Conservation (phyloP, 2,329 filamentous ascomycete species). For the Beauveria scarabaeidicola region DNA sequence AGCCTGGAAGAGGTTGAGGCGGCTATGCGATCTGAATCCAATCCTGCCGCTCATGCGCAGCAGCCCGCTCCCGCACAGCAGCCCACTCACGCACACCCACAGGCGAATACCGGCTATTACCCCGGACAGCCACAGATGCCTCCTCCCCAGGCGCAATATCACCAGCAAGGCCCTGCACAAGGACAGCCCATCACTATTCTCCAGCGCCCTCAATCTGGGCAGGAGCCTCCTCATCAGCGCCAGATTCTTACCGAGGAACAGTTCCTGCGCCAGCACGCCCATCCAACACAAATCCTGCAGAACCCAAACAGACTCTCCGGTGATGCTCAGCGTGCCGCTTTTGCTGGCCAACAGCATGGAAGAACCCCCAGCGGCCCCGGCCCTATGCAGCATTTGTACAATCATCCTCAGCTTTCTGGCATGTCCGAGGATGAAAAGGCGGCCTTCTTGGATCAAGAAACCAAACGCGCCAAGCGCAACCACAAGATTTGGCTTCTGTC, state of each 20-base stretch:
- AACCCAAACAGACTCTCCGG: conserved; percentile 60
- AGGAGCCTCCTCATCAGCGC: conserved; percentile 27
- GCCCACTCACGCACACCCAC: neutral
- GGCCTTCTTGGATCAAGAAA: conserved; percentile 80
- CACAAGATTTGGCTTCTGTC: conserved; percentile 94
- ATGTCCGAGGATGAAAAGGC: conserved; percentile 78
- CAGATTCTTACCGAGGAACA: conserved; percentile 17
- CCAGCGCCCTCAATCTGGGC: conserved; percentile 42
- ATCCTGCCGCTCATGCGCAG: conserved; percentile 29
- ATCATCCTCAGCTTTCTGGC: conserved; percentile 46
- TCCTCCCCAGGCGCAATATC: conserved; percentile 21
- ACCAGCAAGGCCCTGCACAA: conserved; percentile 27
- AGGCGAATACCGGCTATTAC: conserved; percentile 10
- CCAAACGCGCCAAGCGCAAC: conserved; percentile 90
- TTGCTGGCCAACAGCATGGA: conserved; percentile 31
- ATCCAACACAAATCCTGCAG: conserved; percentile 69
- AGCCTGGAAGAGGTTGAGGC: conserved; percentile 96
- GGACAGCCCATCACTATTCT: conserved; percentile 47
- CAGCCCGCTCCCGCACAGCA: neutral
- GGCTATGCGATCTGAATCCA: conserved; percentile 67
- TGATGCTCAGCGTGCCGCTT: conserved; percentile 32
- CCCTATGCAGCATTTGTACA: conserved; percentile 24
- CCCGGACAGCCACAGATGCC: conserved; percentile 14
- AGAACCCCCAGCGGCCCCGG: conserved; percentile 44
- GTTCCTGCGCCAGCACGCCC: conserved; percentile 35